These are phyloP conservation scores for Jamesozyma spencerorum DNA, from an alignment of 805 yeast species.

Conservation along the genomic window DNA sequence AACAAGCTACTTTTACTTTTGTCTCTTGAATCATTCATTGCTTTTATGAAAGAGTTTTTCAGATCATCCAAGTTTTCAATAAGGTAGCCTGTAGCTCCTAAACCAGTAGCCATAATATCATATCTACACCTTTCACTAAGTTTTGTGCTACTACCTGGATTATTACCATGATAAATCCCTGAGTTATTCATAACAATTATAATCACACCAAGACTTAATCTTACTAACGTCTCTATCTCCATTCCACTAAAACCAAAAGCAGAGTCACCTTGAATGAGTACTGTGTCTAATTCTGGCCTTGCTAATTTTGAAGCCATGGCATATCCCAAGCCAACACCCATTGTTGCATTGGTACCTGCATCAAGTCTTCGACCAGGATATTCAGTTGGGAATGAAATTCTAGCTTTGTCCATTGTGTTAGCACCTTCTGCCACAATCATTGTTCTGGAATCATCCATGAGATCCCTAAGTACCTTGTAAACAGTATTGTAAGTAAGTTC, in stretches of 20 bases:
- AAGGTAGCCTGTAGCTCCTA: conserved; percentile 49
- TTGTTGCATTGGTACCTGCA: conserved; percentile 70
- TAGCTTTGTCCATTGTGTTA: conserved; percentile 63
- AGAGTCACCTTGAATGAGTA: conserved; percentile 66
- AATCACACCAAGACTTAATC: conserved; percentile 44
- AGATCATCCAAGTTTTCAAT: conserved; percentile 38
- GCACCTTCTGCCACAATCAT: conserved; percentile 63
- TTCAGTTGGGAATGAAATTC: conserved; percentile 48
- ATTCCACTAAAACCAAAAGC: conserved; percentile 69
- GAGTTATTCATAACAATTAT: conserved; percentile 63
- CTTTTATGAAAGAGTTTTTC: conserved; percentile 26
- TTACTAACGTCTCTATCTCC: conserved; percentile 62
- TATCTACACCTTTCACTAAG: conserved; percentile 47
- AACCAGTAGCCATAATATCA: conserved; percentile 43
- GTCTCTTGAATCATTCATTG: conserved; percentile 26
- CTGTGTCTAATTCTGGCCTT: conserved; percentile 35
- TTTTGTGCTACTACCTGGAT: conserved; percentile 40
- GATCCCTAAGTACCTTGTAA: conserved; percentile 39
- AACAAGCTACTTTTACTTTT: conserved; percentile 37
- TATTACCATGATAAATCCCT: conserved; percentile 59
- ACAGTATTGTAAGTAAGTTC: conserved; percentile 45
- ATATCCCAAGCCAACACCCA: conserved; percentile 69
- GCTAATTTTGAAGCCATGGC: conserved; percentile 53
- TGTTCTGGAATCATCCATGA: conserved; percentile 30
- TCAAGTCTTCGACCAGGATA: conserved; percentile 49